Percentiles rank a stretch among this genome's conserved stretches.
phyloP scores from a whole-genome alignment of 1,284 basidiomycete genomes.

The Peniophora sp. region DNA sequence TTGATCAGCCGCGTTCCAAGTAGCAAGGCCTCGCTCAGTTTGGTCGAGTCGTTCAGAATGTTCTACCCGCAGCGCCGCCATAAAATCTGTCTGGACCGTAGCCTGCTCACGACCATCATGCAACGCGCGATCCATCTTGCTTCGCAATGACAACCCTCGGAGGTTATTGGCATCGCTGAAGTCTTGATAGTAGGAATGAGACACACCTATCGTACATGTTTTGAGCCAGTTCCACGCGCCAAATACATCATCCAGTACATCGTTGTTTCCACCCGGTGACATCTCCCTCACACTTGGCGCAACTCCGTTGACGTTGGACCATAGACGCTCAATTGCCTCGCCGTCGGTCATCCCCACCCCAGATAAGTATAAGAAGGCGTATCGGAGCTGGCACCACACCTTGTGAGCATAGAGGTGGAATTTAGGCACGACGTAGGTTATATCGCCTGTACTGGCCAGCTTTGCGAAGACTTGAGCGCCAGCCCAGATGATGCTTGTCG shows the following conservation, averaged over 20 bases:
- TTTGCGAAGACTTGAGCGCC: background rate
- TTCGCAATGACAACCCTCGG: too few species aligned
- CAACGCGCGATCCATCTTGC: too few species aligned
- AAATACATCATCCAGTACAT: slow-evolving; percentile 9
- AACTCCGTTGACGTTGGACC: slow-evolving; percentile 11
- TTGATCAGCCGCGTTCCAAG: too few species aligned
- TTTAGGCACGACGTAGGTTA: slow-evolving; percentile 13
- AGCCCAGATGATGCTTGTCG: background rate
- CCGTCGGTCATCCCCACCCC: slow-evolving; percentile 11
- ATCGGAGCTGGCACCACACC: slow-evolving; percentile 9
- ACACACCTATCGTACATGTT: slow-evolving; percentile 1
- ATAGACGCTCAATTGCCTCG: slow-evolving; percentile 13
- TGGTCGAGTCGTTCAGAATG: too few species aligned
- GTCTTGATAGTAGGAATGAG: too few species aligned
- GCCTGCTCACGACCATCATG: too few species aligned
- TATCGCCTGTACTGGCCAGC: background rate
- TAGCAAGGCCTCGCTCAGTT: too few species aligned
- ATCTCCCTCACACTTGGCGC: slow-evolving; percentile 11
- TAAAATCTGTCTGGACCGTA: too few species aligned
- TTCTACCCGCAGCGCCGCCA: too few species aligned
- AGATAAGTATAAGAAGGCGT: slow-evolving; percentile 11
- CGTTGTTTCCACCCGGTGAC: slow-evolving; percentile 6
- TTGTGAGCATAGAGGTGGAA: slow-evolving; percentile 13
- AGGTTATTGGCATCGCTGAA: too few species aligned
- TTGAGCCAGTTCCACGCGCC: slow-evolving; percentile 11